Evolutionary conservation across 2,329 filamentous ascomycete species (phyloP).

Genomic region (Alternaria gansuensis): DNA sequence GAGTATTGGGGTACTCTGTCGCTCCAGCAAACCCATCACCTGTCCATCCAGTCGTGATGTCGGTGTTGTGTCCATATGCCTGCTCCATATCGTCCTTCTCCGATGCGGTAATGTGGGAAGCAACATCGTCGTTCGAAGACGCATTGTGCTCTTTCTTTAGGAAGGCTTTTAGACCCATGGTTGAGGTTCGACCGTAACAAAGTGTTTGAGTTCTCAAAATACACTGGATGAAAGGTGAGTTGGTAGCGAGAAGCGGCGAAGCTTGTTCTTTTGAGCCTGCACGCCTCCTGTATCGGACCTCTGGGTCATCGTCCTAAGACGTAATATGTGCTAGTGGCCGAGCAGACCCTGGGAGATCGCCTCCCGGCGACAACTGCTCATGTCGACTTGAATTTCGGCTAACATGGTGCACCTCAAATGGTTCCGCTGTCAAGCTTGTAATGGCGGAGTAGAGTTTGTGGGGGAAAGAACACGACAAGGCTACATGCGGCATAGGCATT

Average conservation of each 20-base stretch:
- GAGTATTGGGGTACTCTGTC: slow-evolving; percentile 32
- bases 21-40: slow-evolving; percentile 36
- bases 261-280: slow-evolving; percentile 30
- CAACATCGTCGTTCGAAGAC: slow-evolving; percentile 20
- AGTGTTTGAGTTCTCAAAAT: background rate
- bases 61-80: slow-evolving; percentile 35
- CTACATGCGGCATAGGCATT: slow-evolving; percentile 29
- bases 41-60: slow-evolving; percentile 38
- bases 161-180: slow-evolving; percentile 40
- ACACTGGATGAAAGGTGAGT: slow-evolving; percentile 8
- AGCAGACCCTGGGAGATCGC: slow-evolving; percentile 33
- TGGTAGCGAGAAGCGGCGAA: slow-evolving; percentile 21
- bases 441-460: slow-evolving; percentile 39
- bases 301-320: slow-evolving; percentile 28
- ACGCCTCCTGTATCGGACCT: slow-evolving; percentile 43
- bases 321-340: slow-evolving; percentile 38
- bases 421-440: slow-evolving; percentile 18
- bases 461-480: slow-evolving; percentile 32
- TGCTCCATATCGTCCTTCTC: slow-evolving; percentile 35
- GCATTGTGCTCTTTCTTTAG: slow-evolving; percentile 36
- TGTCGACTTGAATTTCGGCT: slow-evolving; percentile 13
- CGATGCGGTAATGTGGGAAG: slow-evolving; percentile 30
- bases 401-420: slow-evolving; percentile 10
- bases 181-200: slow-evolving; percentile 12
- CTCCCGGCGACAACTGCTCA: slow-evolving; percentile 18